These are phyloP conservation scores for Xylaria sp. DNA, from an alignment of 2,329 filamentous ascomycete genomes.

Conservation along the genomic window DNA sequence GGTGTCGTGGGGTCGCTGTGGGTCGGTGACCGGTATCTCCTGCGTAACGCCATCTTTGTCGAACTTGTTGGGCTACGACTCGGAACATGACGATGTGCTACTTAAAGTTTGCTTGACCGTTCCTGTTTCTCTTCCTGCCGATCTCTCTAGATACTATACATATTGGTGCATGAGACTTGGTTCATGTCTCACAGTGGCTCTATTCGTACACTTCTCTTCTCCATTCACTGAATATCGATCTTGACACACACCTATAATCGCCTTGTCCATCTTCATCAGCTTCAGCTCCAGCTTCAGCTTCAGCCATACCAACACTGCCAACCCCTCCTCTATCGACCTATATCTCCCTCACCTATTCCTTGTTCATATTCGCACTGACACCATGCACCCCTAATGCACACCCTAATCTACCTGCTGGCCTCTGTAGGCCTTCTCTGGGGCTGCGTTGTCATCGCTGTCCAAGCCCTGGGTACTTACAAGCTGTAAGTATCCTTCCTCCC, in stretches of 20 bases:
- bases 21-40: neutral
- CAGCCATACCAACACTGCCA: too few species aligned
- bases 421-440: constrained; percentile 59
- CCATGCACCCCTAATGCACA: constrained; percentile 37
- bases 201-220: neutral
- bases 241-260: neutral
- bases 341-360: neutral
- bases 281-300: neutral
- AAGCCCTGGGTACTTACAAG: constrained; percentile 60
- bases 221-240: neutral
- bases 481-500: constrained; percentile 51
- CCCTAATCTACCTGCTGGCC: constrained; percentile 45
- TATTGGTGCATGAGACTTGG: too few species aligned
- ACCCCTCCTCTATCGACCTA: too few species aligned
- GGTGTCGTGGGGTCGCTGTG: neutral
- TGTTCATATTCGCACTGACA: too few species aligned
- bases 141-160: too few species aligned
- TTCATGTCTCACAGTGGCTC: neutral
- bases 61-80: neutral
- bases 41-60: neutral
- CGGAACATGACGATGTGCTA: constrained; percentile 6
- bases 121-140: neutral
- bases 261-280: neutral
- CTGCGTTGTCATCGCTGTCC: constrained; percentile 56
- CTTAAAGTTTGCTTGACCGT: neutral